Conservation (phyloP, 2,329 filamentous ascomycete genomes). For the Alternaria panax region DNA sequence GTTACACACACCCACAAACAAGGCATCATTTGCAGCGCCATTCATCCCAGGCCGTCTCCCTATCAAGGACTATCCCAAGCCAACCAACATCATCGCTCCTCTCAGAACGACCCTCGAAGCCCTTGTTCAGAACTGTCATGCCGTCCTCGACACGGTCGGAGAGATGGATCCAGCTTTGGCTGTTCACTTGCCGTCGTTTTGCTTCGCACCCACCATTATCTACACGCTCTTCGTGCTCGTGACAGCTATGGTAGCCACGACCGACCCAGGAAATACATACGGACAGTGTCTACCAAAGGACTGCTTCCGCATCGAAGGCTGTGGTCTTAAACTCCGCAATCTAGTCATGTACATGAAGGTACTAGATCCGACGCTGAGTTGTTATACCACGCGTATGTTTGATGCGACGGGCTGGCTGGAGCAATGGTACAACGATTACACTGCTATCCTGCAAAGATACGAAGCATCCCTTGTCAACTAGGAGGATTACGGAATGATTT, state of each 20-base stretch:
- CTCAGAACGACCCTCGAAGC: slow-evolving; percentile 24
- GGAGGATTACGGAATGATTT: background rate
- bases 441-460: slow-evolving; percentile 32
- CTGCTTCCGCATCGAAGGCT: slow-evolving; percentile 31
- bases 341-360: slow-evolving; percentile 22
- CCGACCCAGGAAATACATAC: slow-evolving; percentile 35
- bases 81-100: slow-evolving; percentile 23
- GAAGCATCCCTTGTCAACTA: slow-evolving; percentile 21
- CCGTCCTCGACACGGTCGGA: slow-evolving; percentile 27
- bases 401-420: slow-evolving; percentile 39
- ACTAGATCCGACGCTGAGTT: slow-evolving; percentile 36
- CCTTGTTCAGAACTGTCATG: slow-evolving; percentile 34
- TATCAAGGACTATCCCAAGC: slow-evolving; percentile 37
- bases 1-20: slow-evolving; percentile 39
- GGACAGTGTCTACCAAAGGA: slow-evolving; percentile 27
- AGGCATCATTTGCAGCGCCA: slow-evolving; percentile 34
- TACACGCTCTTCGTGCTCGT: slow-evolving; percentile 38
- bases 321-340: slow-evolving; percentile 25
- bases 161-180: slow-evolving; percentile 34
- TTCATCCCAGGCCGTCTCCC: slow-evolving; percentile 36
- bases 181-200: slow-evolving; percentile 34
- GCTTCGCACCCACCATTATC: slow-evolving; percentile 32
- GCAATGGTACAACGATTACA: slow-evolving; percentile 37
- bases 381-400: slow-evolving; percentile 35
- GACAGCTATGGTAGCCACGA: slow-evolving; percentile 29